Base-by-base conservation (phyloP, 1,139 yeast species). In the Taphrina flavorubra region DNA sequence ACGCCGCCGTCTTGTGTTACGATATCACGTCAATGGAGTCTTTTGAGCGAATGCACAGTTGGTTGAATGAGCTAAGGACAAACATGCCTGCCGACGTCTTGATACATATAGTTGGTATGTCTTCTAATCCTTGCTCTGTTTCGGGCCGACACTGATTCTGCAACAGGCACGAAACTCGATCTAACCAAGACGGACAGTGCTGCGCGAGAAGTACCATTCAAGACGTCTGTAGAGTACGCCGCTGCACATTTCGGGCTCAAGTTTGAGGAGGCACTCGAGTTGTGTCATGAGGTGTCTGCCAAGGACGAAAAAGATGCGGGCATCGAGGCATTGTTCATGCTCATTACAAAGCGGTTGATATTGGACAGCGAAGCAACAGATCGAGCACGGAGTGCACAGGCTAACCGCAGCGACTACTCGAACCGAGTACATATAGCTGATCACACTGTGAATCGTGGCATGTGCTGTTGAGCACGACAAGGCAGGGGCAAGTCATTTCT, bases 1-100 rank as follows among this genome's bases (percentile, higher is more conserved):
- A 90, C 75, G 96, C 97, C 61, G 97, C 97, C 1, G 82, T 92
- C 72, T 92, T 92, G 36, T 96, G 92, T 46, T 92, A 91, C 76
- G 97, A 92, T 77, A 86, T 92, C 72, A 92, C 97, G 36, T 90
- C 92, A 73, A 94, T 95, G n/a, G 96, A 95, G 16, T 88, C 95
- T 16, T 91, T 92, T 76, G 88, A 89, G 77, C 97, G 97, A 18
- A 87, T 97, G 79, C 97, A 91, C 78, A 77, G 80, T 34, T 92
- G 97, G 97, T 60, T 66, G 34, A 51, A 47, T 25, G 69, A 59
- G 49, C 40, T 65, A 20, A 51, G 63, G 25, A 65, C 58, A 10
- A 65, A 65, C 56, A 65, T 58, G 68, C 63, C 63, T 13, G 16
- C 60, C 6, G 63, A 56, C 14, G 58, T 65, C 10, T 51, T 65